Percentiles rank a stretch among this genome's conserved stretches.
These are phyloP conservation scores for Triticum dicoccoides DNA, from an alignment of 176 grass and related monocot species.

Conservation along the genomic window DNA sequence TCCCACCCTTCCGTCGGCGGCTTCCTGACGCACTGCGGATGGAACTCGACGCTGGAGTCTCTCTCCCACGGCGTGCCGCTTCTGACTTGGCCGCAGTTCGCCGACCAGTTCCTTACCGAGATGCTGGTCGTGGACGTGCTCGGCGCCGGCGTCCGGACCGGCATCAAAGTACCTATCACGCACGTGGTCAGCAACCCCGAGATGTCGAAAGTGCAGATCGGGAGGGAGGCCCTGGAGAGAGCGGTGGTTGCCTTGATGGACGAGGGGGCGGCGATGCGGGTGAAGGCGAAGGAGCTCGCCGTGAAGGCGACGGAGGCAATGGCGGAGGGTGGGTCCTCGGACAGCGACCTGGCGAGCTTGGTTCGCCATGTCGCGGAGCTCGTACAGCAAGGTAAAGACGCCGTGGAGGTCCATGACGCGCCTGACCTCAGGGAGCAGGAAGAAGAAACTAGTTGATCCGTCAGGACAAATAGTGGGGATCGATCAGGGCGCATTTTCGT, in stretches of 20 bases:
- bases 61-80: conserved; percentile 52
- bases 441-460: not conserved
- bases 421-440: not conserved
- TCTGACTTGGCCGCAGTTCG: conserved; percentile 68
- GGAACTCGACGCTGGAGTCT: conserved; percentile 64
- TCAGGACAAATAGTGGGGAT: not conserved
- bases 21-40: conserved; percentile 61
- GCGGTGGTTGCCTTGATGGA: conserved; percentile 42
- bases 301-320: conserved; percentile 16
- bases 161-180: conserved; percentile 9
- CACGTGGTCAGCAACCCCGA: not conserved
- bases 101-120: conserved; percentile 74
- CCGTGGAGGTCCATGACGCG: not conserved
- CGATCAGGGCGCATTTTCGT: not conserved
- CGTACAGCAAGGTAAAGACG: not conserved
- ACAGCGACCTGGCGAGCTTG: conserved; percentile 19
- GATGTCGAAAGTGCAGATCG: not conserved
- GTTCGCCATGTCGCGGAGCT: not conserved
- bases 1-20: conserved; percentile 47
- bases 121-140: conserved; percentile 53
- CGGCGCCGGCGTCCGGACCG: conserved; percentile 36
- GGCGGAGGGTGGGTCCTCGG: conserved; percentile 48
- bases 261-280: not conserved
- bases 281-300: conserved; percentile 28
- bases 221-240: conserved; percentile 21